Evolutionary conservation across 768 basidiomycete species (phyloP).

Genomic region (Mycena latifolia): DNA sequence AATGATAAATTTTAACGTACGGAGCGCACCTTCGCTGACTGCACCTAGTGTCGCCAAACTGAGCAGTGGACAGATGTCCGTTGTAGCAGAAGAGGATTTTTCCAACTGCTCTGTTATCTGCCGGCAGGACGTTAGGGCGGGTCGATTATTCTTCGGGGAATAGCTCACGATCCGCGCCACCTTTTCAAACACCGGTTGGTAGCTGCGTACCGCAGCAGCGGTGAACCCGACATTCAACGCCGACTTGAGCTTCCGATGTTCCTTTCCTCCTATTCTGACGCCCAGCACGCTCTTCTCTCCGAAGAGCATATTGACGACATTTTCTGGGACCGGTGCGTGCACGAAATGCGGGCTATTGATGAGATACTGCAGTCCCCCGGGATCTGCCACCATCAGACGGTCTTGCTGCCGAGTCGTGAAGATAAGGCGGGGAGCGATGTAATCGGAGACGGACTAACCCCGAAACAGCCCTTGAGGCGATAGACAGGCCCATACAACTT

Average conservation of each 20-base stretch:
- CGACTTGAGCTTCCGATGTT: neutral
- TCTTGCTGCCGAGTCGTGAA: conserved; percentile 11
- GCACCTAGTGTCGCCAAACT: neutral
- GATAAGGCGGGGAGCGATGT: neutral
- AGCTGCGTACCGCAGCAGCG: neutral
- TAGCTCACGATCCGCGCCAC: neutral
- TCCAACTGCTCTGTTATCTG: conserved; percentile 8
- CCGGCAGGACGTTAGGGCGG: neutral
- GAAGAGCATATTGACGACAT: neutral
- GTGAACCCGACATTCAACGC: conserved; percentile 6
- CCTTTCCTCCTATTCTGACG: neutral
- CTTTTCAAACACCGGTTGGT: neutral
- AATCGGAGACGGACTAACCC: conserved; percentile 1
- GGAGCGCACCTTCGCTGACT: conserved; percentile 5
- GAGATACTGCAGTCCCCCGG: conserved; percentile 11
- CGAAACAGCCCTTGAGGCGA: conserved; percentile 21
- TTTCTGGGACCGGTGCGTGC: neutral
- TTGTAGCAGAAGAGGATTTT: neutral
- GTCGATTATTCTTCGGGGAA: neutral
- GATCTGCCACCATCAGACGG: conserved; percentile 19
- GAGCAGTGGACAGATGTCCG: conserved; percentile 7
- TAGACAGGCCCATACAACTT: conserved; percentile 18
- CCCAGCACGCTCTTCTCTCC: conserved; percentile 6
- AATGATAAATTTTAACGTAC: neutral
- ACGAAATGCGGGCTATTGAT: conserved; percentile 4